Evolutionary conservation across 2,329 filamentous ascomycete species (phyloP).

Genomic region (Microdochium trichocladiopsis): DNA sequence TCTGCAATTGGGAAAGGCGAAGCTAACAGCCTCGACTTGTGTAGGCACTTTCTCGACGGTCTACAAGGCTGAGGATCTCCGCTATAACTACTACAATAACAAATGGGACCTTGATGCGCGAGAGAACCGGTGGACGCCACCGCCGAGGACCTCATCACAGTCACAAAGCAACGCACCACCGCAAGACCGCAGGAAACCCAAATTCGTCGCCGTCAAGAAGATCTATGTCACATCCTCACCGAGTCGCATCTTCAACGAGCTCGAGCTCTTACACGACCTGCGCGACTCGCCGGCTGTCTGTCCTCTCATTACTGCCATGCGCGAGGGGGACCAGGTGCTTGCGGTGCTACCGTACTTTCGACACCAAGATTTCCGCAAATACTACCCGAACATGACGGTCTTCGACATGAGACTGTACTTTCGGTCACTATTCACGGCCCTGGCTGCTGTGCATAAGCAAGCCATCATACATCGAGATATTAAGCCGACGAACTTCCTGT

Average conservation of each 20-base stretch:
- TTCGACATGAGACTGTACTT: slow-evolving; percentile 87
- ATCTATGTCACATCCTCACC: slow-evolving; percentile 98
- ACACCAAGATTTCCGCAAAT: slow-evolving; percentile 89
- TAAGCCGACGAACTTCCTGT: slow-evolving; percentile 96
- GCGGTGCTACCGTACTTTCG: slow-evolving; percentile 93
- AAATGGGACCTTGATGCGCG: slow-evolving; percentile 72
- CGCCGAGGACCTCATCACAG: slow-evolving; percentile 49
- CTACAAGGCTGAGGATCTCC: slow-evolving; percentile 93
- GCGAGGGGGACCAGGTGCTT: slow-evolving; percentile 87
- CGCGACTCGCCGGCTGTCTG: slow-evolving; percentile 79
- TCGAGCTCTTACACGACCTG: slow-evolving; percentile 86
- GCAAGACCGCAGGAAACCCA: slow-evolving; percentile 43
- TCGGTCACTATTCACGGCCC: slow-evolving; percentile 76
- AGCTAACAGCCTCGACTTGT: slow-evolving; percentile 5
- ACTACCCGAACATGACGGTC: slow-evolving; percentile 86
- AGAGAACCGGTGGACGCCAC: slow-evolving; percentile 61
- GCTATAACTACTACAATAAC: slow-evolving; percentile 78
- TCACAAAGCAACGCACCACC: slow-evolving; percentile 27
- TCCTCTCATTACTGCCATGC: slow-evolving; percentile 94
- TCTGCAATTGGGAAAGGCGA: not conserved
- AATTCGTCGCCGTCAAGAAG: slow-evolving; percentile 96
- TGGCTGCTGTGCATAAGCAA: slow-evolving; percentile 75
- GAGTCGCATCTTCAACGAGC: slow-evolving; percentile 87
- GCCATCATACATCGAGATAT: slow-evolving; percentile 91
- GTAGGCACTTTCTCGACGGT: slow-evolving; percentile 95